Base-by-base conservation (phyloP, 176 grass and related monocot genomes). In the Juncus inflexus region DNA sequence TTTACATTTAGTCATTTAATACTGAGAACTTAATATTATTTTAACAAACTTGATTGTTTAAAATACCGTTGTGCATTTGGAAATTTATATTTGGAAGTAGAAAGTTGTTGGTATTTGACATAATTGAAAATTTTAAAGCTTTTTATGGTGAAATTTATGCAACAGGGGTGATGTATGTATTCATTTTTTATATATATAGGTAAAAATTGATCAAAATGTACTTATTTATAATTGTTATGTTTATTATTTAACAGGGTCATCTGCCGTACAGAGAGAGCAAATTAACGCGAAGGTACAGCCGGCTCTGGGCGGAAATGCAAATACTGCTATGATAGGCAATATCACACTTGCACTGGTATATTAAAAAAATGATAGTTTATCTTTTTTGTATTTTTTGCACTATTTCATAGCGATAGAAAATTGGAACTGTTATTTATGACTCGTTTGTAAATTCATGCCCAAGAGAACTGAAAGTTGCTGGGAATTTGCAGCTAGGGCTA, bases 311-410 rank as follows among this genome's bases (percentile, higher is more conserved):
- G 91, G 91, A 43, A 96, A 96, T 86, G 84, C 91, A 42, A 90
- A 96, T 55, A 96, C 91, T 36, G 87, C 87, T 50, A 96, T 96
- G 47, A 96, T 96, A 49, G 90, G 91, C 76, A 96, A 96, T 79
- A 87, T 96, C 66, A 96, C 91, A 51, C 79, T 96, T 75, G 87
- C 87, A 50, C 87, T 90, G 81, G 91, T 96, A 82, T 42, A 52
- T 36, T 53, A 53, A 19, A 39, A 63, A 58, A 60, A n/a, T 10
- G 39, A n/a, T 51, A 13, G 65, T 38, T 10, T 11, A 5, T 52
- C 49, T 2, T 28, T n/a, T 16, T 50, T 9, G 3, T 14, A 43
- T 51, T 65, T 28, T 70, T 49, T 64, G 42, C 36, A 55, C 1
- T 69, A 51, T 60, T 60, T 15, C 5, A n/a, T n/a, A n/a, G n/a